Evolutionary conservation across 2,329 filamentous ascomycete genomes (phyloP), one percentile per base, ranked within the genome.

Genomic region (Diaporthe vexans): DNA sequence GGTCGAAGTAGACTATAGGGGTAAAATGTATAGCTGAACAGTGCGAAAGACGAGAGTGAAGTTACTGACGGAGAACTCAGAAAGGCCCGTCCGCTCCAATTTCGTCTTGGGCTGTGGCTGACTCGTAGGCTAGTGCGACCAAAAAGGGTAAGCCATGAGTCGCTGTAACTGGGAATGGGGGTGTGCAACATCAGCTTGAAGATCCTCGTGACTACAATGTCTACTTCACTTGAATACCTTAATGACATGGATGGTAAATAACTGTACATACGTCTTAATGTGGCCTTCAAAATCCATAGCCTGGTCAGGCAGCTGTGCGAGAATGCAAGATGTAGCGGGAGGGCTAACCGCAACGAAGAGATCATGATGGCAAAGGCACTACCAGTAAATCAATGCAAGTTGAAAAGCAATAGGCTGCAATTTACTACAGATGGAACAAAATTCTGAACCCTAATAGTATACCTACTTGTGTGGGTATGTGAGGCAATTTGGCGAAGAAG

Each of bases 71-170:
- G 35, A 65, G 26, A 29, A 13, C 61, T 37, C 29, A 17, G 21
- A 52, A 52, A 24, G 46, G 19, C 43, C 61, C 61, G 13, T 51
- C 21, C 29, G 21, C 21, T 67, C 61, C 61, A 51, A 67, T 67
- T 67, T 67, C 19, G 61, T 26, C 26, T 13, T 51, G 40, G 26
- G 15, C 26, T 13, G 7, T 51, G 43, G 26, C 61, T 67, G 61
- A 67, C 61, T 67, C 61, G 61, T 67, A 9, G 29, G 13, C 26
- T 67, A 67, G 61, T 67, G 61, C 6, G 61, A 24, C 15, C 61
- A 51, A 67, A 52, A 67, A 51, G 19, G 61, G 61, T 8, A 67
- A 51, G 19, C 61, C 43, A 67, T 67, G 61, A 67, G 61, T 67
- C 61, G 61, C 29, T n/a, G 17, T 24, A 35, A 29, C 8, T n/a